Evolutionary conservation across 768 basidiomycete genomes (phyloP), one percentile per base, ranked within the genome.

Genomic region (Cubamyces lactineus): DNA sequence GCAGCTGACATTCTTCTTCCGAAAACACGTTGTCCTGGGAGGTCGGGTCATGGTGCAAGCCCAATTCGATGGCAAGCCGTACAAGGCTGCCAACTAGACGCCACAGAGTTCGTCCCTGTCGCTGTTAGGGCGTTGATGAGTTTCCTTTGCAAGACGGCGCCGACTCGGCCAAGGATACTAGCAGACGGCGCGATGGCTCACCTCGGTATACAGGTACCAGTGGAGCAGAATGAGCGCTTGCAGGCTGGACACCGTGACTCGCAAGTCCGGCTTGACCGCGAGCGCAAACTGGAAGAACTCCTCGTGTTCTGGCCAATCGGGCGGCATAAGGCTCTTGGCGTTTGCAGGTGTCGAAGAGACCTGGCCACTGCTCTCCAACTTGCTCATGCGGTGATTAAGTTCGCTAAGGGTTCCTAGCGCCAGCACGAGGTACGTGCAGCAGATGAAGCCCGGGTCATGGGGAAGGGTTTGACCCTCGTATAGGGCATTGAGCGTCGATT

Each of bases 171-270:
- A 34, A 34, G 34, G 34, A 34, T 9, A 9, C 34, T 34, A 34
- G 34, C 23, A 38, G 38, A 17, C 24, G 17, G 62, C 11, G 51
- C 3, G 19, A 28, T 4, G 26, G 69, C 82, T 57, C 65, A 91
- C 92, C 82, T 94, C 92, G 21, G 87, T 92, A 69, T 94, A 94
- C 21, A 94, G 81, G 74, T 94, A 93, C 92, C 91, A 94, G 57
- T 94, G 93, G 49, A 94, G 73, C 6, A 94, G 74, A 24, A 93
- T 92, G 55, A 94, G 80, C 0, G 92, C 89, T 72, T 94, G 92
- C 62, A 94, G 75, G 70, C 90, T 91, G 5, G 87, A 86, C 45
- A 93, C 84, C 5, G 91, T 92, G 70, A 93, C 91, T 11, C 88
- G 85, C 45, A 94, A 77, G 64, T 94, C 90, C 9, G 91, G 89